A percentile compares a stretch with the other conserved stretches of the same genome.
These are phyloP conservation scores for Lactarius hatsudake DNA, from an alignment of 768 basidiomycete species.

Conservation along the genomic window DNA sequence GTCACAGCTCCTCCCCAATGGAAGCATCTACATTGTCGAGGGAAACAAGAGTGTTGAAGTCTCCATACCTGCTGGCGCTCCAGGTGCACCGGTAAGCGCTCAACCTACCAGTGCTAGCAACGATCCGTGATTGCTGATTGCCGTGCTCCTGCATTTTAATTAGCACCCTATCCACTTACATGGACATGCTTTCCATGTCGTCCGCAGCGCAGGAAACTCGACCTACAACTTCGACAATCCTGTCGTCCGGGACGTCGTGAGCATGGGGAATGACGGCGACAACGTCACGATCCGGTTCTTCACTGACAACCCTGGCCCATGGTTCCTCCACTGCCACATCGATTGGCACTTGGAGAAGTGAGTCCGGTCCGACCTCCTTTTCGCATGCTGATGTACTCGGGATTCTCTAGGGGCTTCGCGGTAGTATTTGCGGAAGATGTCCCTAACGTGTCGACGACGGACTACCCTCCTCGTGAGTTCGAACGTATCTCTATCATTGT, in stretches of 20 bases:
- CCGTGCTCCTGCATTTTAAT: too few species aligned
- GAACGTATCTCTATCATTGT: too few species aligned
- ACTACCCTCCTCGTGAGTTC: too few species aligned
- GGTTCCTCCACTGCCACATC: slow-evolving; percentile 34
- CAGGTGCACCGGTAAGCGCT: neutral
- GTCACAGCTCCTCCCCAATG: slow-evolving; percentile 43
- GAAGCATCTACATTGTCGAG: slow-evolving; percentile 39
- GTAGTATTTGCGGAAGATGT: slow-evolving; percentile 17
- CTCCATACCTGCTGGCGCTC: slow-evolving; percentile 10
- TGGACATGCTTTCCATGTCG: slow-evolving; percentile 20
- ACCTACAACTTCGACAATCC: slow-evolving; percentile 36
- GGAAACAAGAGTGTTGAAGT: slow-evolving; percentile 47
- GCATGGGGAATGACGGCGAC: slow-evolving; percentile 17
- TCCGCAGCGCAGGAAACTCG: slow-evolving; percentile 18
- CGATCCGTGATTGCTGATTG: neutral
- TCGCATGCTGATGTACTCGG: neutral
- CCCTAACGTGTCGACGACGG: too few species aligned
- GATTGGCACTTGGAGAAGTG: slow-evolving; percentile 30
- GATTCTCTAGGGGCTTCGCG: slow-evolving; percentile 7
- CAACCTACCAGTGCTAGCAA: neutral
- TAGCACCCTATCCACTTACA: slow-evolving; percentile 14
- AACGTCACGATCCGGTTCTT: slow-evolving; percentile 31
- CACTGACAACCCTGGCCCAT: slow-evolving; percentile 33
- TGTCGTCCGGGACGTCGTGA: slow-evolving; percentile 44
- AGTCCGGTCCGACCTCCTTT: neutral